Evolutionary conservation across 1,139 yeast species (phyloP).

Genomic region (Pichia sp.): DNA sequence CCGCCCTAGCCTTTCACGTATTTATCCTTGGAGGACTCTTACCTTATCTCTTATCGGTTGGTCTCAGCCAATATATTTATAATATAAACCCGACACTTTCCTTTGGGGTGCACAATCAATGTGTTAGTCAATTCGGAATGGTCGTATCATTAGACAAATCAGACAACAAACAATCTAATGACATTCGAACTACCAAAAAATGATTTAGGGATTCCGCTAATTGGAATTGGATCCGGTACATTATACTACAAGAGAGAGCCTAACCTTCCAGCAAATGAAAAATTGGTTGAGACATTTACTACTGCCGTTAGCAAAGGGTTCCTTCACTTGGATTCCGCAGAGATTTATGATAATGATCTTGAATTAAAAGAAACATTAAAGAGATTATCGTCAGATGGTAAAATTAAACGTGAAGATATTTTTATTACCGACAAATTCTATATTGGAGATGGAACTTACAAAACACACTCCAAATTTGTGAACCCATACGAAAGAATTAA

Average conservation of each 20-base stretch:
- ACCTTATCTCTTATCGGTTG: too few species aligned
- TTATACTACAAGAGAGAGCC: constrained; percentile 48
- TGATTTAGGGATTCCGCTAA: constrained; percentile 32
- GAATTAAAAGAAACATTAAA: constrained; percentile 54
- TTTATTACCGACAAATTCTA: constrained; percentile 56
- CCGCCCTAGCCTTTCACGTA: too few species aligned
- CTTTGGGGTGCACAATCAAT: too few species aligned
- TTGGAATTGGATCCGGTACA: constrained; percentile 59
- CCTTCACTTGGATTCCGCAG: constrained; percentile 59
- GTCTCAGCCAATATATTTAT: too few species aligned
- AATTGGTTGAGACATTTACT: constrained; percentile 41
- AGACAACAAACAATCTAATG: too few species aligned
- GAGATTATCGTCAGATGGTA: constrained; percentile 20
- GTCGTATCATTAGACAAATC: too few species aligned
- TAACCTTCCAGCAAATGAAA: constrained; percentile 30
- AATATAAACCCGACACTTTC: too few species aligned
- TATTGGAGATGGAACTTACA: constrained; percentile 24
- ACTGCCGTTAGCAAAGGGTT: constrained; percentile 46
- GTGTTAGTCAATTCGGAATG: too few species aligned
- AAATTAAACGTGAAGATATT: constrained; percentile 45
- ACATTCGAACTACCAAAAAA: constrained; percentile 17
- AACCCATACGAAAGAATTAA: constrained; percentile 33
- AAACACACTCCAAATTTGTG: constrained; percentile 20
- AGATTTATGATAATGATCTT: constrained; percentile 53
- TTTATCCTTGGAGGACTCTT: too few species aligned